Percentiles rank a stretch among this genome's conserved stretches.
These are phyloP conservation scores for Themeda triandra DNA, from an alignment of 176 grass and related monocot species.

Conservation along the genomic window DNA sequence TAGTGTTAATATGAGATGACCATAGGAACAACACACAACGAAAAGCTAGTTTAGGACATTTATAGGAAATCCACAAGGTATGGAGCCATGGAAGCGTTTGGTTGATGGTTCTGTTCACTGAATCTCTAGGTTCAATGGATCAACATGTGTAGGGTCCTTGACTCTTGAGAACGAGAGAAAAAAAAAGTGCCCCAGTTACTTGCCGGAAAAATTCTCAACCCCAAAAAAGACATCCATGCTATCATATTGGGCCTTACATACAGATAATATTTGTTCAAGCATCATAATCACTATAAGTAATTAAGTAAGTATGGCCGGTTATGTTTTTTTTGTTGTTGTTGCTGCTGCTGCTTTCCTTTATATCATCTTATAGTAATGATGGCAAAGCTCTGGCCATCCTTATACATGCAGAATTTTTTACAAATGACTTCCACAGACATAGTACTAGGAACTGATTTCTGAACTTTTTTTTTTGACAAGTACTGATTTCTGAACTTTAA, in stretches of 20 bases:
- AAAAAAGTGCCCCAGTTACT: not conserved
- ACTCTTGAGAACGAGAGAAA: not conserved
- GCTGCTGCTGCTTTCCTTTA: not conserved
- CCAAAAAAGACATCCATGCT: not conserved
- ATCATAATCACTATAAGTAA: not conserved
- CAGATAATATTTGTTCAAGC: not conserved
- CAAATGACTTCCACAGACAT: not conserved
- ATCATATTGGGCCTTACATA: not conserved
- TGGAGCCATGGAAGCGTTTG: not conserved
- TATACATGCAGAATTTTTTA: not conserved
- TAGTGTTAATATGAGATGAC: not conserved
- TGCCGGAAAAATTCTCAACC: not conserved
- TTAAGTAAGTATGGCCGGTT: not conserved
- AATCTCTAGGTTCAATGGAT: not conserved
- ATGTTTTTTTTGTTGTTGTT: not conserved
- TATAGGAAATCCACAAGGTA: not conserved
- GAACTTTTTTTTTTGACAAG: no score
- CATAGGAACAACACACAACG: not conserved
- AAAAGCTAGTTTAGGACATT: not conserved
- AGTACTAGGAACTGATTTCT: not conserved
- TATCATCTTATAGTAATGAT: not conserved
- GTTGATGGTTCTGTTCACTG: not conserved
- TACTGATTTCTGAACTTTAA: not conserved
- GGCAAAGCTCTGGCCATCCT: not conserved
- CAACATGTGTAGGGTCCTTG: not conserved